Percentiles rank a stretch among this genome's conserved stretches.
phyloP scores from a whole-genome alignment of 441 rosid species.

The Erysimum pusillum region DNA sequence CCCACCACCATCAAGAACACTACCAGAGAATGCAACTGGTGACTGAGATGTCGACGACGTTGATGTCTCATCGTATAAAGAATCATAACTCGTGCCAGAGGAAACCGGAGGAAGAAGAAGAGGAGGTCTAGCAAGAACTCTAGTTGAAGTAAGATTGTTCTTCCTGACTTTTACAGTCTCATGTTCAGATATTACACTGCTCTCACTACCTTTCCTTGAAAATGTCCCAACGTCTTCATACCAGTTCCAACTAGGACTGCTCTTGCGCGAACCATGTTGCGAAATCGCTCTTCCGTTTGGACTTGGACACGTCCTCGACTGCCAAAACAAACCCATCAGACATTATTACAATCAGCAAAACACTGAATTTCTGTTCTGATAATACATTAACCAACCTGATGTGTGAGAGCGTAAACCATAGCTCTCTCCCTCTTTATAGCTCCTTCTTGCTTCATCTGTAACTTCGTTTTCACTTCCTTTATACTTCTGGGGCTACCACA shows the following conservation, averaged over 20 bases:
- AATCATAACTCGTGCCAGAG: conserved; percentile 83
- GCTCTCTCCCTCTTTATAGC: conserved; percentile 93
- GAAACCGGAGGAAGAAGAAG: conserved; percentile 36
- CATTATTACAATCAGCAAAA: conserved; percentile 6
- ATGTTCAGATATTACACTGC: conserved; percentile 51
- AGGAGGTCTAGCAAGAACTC: conserved; percentile 84
- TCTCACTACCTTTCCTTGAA: conserved; percentile 68
- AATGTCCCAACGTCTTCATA: conserved; percentile 58
- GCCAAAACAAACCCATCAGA: conserved; percentile 52
- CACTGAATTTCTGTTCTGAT: conserved; percentile 23
- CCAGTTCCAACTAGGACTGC: conserved; percentile 67
- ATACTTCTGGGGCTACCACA: conserved; percentile 71
- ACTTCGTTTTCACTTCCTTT: conserved; percentile 70
- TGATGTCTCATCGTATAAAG: conserved; percentile 56
- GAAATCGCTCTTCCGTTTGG: conserved; percentile 56
- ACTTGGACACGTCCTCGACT: conserved; percentile 64
- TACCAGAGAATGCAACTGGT: conserved; percentile 57
- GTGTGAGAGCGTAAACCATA: conserved; percentile 68
- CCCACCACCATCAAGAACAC: conserved; percentile 58
- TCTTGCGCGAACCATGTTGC: conserved; percentile 53
- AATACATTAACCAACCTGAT: conserved; percentile 61
- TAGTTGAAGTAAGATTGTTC: conserved; percentile 79
- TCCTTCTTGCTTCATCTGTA: conserved; percentile 79
- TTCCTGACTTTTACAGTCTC: conserved; percentile 67
- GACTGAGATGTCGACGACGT: conserved; percentile 75